Evolutionary conservation across 805 yeast genomes (phyloP), one percentile per base, ranked within the genome.

Genomic region (Saccharomycopsis javanensis): DNA sequence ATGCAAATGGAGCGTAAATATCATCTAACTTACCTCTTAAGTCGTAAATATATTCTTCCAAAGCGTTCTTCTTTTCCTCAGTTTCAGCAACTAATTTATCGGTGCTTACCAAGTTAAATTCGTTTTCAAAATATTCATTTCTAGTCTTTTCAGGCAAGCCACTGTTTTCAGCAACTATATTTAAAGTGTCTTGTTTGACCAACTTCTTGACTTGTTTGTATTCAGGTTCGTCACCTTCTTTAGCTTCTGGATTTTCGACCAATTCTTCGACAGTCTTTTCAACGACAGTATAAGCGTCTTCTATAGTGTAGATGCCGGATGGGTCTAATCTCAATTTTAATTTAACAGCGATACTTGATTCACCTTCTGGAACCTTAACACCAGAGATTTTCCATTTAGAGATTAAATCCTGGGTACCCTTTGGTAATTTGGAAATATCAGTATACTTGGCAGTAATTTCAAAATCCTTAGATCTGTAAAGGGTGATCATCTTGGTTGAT

Each of bases 41-140:
- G 68, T 89, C 96, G 77, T 94, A 94, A 69, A 94, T 94, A 80
- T 94, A 94, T 80, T 94, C 99, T 80, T 94, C 99, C 62, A 94
- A 80, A 64, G 96, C 94, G 73, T 94, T 94, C 86, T 94, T 94
- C 75, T 90, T 89, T 77, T 94, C 97, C 79, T 94, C 98, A 64
- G 98, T 94, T 77, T 94, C 98, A 64, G 95, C 95, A 64, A 94
- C 97, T 67, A 92, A 84, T 79, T 91, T 94, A 75, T 94, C 99
- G 69, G 85, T 90, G 71, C 89, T 82, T 63, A 81, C 79, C 84
- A 94, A 76, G 71, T 85, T 79, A 69, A 82, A 81, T 79, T 94
- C 99, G 72, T 77, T 76, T 80, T 94, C 98, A 61, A 86, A 79
- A 64, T 77, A 79, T 56, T 73, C 75, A 66, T 83, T 77, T 72